A percentile compares a stretch with the other conserved stretches of the same genome.
Conservation (phyloP, 1,284 basidiomycete species). For the Entoloma clypeatum region DNA sequence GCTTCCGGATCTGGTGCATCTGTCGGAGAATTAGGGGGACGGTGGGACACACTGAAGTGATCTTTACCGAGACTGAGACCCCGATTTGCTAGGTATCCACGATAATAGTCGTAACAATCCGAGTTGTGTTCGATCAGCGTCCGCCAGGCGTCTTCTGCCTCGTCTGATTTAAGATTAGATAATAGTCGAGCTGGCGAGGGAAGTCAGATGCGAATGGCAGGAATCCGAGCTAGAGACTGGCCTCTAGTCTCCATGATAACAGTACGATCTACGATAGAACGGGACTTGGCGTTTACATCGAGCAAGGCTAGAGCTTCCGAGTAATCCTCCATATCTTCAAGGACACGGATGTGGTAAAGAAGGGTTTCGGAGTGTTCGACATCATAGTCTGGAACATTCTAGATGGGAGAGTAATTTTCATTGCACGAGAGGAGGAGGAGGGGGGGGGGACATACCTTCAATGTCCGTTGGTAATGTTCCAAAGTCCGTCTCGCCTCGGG, state of each 20-base stretch:
- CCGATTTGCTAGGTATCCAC: constrained; percentile 65
- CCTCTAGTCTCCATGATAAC: constrained; percentile 73
- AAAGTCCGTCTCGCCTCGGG: constrained; percentile 72
- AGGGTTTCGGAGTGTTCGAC: constrained; percentile 84
- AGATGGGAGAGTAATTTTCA: constrained; percentile 3
- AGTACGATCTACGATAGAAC: constrained; percentile 68
- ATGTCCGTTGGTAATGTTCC: constrained; percentile 60
- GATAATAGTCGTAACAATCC: constrained; percentile 82
- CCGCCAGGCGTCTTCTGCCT: constrained; percentile 78
- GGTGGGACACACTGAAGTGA: background rate
- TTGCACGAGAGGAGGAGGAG: background rate
- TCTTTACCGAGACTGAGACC: constrained; percentile 63
- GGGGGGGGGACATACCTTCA: constrained; percentile 48
- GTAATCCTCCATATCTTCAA: constrained; percentile 73
- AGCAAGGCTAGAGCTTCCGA: constrained; percentile 62
- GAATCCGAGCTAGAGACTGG: too few species aligned
- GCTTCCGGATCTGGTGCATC: constrained; percentile 53
- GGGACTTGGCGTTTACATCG: constrained; percentile 61
- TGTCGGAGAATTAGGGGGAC: constrained; percentile 3
- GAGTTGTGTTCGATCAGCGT: constrained; percentile 83
- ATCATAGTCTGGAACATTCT: constrained; percentile 77
- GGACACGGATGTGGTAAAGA: constrained; percentile 77
- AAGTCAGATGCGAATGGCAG: constrained; percentile 14
- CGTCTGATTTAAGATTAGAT: constrained; percentile 59
- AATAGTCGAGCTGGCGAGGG: constrained; percentile 61